phyloP scores from a whole-genome alignment of 1,284 basidiomycete species.

The Cystobasidiaceae sp. region DNA sequence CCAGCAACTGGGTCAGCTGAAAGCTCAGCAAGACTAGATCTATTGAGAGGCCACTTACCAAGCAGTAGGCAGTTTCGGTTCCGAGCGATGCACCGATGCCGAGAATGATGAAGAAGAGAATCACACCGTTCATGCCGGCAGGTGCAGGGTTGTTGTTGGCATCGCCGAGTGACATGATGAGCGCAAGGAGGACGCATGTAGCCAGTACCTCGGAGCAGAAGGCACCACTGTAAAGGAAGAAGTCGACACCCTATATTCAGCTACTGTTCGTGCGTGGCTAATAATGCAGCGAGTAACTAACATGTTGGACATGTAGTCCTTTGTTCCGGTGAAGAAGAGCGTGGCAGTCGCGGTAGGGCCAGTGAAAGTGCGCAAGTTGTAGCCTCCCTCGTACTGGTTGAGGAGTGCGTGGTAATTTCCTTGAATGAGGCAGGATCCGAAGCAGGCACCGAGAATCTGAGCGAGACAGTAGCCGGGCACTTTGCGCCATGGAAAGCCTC shows the following conservation, averaged over 20 bases:
- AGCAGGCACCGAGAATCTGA: constrained; percentile 42
- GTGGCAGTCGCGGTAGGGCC: constrained; percentile 34
- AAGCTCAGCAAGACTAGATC: neutral
- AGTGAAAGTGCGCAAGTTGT: constrained; percentile 25
- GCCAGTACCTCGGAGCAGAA: constrained; percentile 36
- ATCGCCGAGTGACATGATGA: constrained; percentile 25
- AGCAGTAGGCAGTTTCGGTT: constrained; percentile 20
- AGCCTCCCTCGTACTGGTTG: constrained; percentile 32
- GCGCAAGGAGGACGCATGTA: constrained; percentile 36
- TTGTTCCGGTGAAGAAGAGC: constrained; percentile 37
- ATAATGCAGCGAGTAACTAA: too few species aligned
- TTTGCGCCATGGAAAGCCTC: constrained; percentile 45
- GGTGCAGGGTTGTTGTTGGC: constrained; percentile 35
- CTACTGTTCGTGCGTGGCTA: neutral
- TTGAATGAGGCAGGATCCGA: constrained; percentile 41
- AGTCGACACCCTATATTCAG: too few species aligned
- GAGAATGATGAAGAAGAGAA: constrained; percentile 38
- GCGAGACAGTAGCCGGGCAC: constrained; percentile 42
- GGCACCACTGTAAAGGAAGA: too few species aligned
- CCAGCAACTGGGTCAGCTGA: constrained; percentile 18
- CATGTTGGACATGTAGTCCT: constrained; percentile 11
- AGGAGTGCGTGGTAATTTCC: constrained; percentile 37
- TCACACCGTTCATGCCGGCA: constrained; percentile 40
- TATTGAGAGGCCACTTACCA: neutral
- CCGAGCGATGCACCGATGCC: constrained; percentile 37